Percentiles rank a stretch among this genome's conserved stretches.
Evolutionary conservation across 805 yeast species (phyloP).

Genomic region (Candida sphagnicola): DNA sequence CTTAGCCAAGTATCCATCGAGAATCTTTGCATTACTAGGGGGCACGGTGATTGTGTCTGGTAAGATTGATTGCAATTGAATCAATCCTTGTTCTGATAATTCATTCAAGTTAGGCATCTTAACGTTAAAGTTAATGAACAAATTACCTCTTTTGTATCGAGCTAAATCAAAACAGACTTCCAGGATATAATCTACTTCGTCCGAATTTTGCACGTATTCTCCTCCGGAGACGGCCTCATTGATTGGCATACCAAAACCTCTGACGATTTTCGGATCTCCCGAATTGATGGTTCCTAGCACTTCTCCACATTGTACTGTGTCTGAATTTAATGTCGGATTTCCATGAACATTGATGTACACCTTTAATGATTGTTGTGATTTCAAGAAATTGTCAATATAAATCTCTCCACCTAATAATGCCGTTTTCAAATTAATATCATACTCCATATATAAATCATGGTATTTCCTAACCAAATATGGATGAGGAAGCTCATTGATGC

Average conservation of each 20-base stretch:
- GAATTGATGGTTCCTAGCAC: slow-evolving; percentile 53
- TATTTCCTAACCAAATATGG: slow-evolving; percentile 38
- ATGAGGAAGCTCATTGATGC: slow-evolving; percentile 40
- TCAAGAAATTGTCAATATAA: slow-evolving; percentile 26
- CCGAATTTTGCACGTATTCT: slow-evolving; percentile 19
- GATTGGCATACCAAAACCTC: slow-evolving; percentile 63
- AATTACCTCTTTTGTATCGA: slow-evolving; percentile 27
- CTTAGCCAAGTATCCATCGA: slow-evolving; percentile 1
- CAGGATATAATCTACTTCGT: slow-evolving; percentile 10
- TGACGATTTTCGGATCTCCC: slow-evolving; percentile 44
- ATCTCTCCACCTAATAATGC: slow-evolving; percentile 57
- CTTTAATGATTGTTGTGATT: slow-evolving; percentile 27
- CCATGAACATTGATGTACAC: slow-evolving; percentile 37
- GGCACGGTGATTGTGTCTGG: slow-evolving; percentile 4
- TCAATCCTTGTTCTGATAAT: slow-evolving; percentile 12
- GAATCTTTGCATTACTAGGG: neutral
- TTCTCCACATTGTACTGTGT: slow-evolving; percentile 31
- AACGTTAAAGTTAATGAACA: slow-evolving; percentile 37
- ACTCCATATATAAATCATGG: slow-evolving; percentile 41
- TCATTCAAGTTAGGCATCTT: slow-evolving; percentile 27
- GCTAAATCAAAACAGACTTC: slow-evolving; percentile 17
- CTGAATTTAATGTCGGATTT: slow-evolving; percentile 9
- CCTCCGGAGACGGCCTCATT: slow-evolving; percentile 20
- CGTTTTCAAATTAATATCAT: slow-evolving; percentile 47
- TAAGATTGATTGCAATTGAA: slow-evolving; percentile 4